phyloP scores from a whole-genome alignment of 805 yeast species.

The Ogataea dorogensis region DNA sequence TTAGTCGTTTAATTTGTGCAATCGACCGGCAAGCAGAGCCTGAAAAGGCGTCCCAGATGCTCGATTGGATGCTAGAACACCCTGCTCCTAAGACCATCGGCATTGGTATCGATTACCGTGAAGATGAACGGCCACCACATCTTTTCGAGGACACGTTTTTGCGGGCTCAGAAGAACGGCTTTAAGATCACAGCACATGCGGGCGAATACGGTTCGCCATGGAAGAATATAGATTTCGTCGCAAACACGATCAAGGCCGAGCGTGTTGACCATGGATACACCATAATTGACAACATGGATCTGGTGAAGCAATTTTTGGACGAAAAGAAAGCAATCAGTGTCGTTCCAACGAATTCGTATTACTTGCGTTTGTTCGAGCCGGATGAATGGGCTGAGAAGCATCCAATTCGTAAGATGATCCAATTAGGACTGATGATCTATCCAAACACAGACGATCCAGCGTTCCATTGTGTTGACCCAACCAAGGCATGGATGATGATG shows the following conservation, averaged over 20 bases:
- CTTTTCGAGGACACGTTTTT: slow-evolving; percentile 28
- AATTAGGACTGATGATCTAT: slow-evolving; percentile 28
- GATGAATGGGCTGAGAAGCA: slow-evolving; percentile 33
- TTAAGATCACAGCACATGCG: slow-evolving; percentile 32
- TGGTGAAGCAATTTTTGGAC: slow-evolving; percentile 25
- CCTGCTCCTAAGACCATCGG: slow-evolving; percentile 27
- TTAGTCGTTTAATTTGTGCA: slow-evolving; percentile 29
- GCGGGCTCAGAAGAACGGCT: slow-evolving; percentile 25
- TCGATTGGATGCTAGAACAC: slow-evolving; percentile 30
- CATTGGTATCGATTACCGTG: slow-evolving; percentile 35
- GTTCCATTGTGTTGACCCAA: slow-evolving; percentile 32
- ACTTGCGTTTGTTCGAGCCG: slow-evolving; percentile 27
- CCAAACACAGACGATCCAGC: slow-evolving; percentile 36
- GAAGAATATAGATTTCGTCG: slow-evolving; percentile 29
- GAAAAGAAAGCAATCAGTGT: slow-evolving; percentile 28
- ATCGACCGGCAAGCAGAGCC: slow-evolving; percentile 31
- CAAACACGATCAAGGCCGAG: slow-evolving; percentile 26
- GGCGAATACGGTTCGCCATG: slow-evolving; percentile 34
- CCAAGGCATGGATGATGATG: slow-evolving; percentile 35
- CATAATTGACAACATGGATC: slow-evolving; percentile 26
- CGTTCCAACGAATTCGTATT: slow-evolving; percentile 35
- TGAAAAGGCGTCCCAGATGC: slow-evolving; percentile 28
- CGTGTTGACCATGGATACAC: slow-evolving; percentile 35
- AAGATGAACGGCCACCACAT: slow-evolving; percentile 31
- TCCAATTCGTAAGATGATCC: slow-evolving; percentile 32